A percentile compares a stretch with the other conserved stretches of the same genome.
These are phyloP conservation scores for Cercis canadensis DNA, from an alignment of 306 rosid genomes.

Conservation along the genomic window DNA sequence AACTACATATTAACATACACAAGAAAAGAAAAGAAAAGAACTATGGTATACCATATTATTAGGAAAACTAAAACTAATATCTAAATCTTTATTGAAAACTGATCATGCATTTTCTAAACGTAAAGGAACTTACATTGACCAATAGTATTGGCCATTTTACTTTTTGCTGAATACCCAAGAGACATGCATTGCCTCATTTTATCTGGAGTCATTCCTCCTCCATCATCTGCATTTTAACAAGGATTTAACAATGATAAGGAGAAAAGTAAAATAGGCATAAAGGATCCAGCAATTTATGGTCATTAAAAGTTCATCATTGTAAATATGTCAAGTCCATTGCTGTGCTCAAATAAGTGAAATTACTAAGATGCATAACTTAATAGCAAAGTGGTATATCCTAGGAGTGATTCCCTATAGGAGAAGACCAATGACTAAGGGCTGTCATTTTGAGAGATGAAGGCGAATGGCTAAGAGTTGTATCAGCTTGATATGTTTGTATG, in stretches of 20 bases:
- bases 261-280: neutral
- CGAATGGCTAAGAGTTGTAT: too few relatives aligned
- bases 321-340: too few relatives aligned
- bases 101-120: too few relatives aligned
- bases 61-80: neutral
- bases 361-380: too few relatives aligned
- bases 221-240: conserved; percentile 53
- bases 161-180: conserved; percentile 65
- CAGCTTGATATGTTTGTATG: too few relatives aligned
- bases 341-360: too few relatives aligned
- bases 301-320: too few relatives aligned
- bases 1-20: neutral
- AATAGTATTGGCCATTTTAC: conserved; percentile 63
- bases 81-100: neutral
- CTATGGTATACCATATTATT: conserved; percentile 1
- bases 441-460: too few relatives aligned
- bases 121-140: conserved; percentile 63
- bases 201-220: conserved; percentile 74
- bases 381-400: too few relatives aligned
- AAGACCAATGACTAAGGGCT: too few relatives aligned
- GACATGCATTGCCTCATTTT: conserved; percentile 76
- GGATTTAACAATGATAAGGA: neutral
- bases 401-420: too few relatives aligned
- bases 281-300: too few relatives aligned
- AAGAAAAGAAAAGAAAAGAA: neutral